phyloP scores from a whole-genome alignment of 2,329 filamentous ascomycete genomes.

The Penicillium vulpinum region DNA sequence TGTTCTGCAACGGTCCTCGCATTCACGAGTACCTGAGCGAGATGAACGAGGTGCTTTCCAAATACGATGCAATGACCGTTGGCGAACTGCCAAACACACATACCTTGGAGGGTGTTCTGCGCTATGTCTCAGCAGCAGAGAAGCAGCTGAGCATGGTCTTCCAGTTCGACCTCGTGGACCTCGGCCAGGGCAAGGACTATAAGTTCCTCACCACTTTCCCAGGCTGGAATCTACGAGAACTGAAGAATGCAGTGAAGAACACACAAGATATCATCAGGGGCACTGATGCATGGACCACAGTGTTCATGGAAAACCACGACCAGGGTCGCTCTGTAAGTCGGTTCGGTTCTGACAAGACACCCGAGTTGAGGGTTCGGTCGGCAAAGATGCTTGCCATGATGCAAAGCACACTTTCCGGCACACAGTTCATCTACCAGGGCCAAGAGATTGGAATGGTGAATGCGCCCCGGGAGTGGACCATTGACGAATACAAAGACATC shows the following conservation, averaged over 20 bases:
- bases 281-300: constrained; percentile 54
- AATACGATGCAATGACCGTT: constrained; percentile 68
- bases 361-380: constrained; percentile 45
- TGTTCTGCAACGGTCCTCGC: constrained; percentile 67
- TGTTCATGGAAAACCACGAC: constrained; percentile 66
- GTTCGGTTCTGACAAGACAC: constrained; percentile 53
- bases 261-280: constrained; percentile 56
- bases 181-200: constrained; percentile 51
- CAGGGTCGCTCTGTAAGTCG: constrained; percentile 58
- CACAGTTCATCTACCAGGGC: constrained; percentile 61
- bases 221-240: constrained; percentile 49
- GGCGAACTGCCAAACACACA: constrained; percentile 68
- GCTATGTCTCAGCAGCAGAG: constrained; percentile 60
- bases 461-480: constrained; percentile 51
- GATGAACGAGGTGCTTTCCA: constrained; percentile 61
- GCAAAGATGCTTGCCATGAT: constrained; percentile 59
- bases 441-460: constrained; percentile 64
- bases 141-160: constrained; percentile 70
- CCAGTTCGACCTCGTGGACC: constrained; percentile 53
- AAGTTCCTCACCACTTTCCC: constrained; percentile 49
- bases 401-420: constrained; percentile 52
- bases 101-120: constrained; percentile 57
- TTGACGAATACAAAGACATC: constrained; percentile 45
- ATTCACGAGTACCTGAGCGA: constrained; percentile 69
- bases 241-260: constrained; percentile 46